Conservation (phyloP, 2,329 filamentous ascomycete genomes). For the Colletotrichum sp. region DNA sequence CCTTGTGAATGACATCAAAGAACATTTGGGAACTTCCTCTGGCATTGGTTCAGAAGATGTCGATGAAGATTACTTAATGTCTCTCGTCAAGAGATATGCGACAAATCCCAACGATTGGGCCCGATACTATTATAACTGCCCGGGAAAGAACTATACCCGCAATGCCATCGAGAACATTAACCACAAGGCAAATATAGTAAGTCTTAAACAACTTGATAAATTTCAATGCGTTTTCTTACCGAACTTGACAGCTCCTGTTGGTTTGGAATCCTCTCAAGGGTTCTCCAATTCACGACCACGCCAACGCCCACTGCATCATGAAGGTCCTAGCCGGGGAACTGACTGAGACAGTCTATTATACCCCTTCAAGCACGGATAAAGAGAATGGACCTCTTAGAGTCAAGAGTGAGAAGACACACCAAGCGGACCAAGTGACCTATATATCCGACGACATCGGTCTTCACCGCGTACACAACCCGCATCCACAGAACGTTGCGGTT, state of each 20-base stretch:
- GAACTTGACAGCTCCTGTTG: not conserved
- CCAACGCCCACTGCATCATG: not conserved
- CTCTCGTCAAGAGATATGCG: not conserved
- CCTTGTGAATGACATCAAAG: not conserved
- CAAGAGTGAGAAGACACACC: not conserved
- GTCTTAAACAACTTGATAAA: fast-evolving
- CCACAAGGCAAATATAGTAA: not conserved
- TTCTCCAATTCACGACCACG: not conserved
- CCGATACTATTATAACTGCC: not conserved
- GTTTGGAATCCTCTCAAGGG: not conserved
- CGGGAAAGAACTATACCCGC: not conserved
- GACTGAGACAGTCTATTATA: not conserved
- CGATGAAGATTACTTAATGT: not conserved
- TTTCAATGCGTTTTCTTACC: not conserved
- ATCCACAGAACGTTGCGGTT: not conserved
- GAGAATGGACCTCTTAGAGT: not conserved
- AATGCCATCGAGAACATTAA: not conserved
- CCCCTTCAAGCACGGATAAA: not conserved
- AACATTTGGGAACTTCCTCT: not conserved
- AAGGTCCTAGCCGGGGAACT: not conserved
- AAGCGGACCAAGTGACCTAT: not conserved
- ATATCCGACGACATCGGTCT: not conserved
- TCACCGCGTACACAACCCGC: not conserved
- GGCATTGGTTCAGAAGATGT: not conserved
- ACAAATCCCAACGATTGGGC: not conserved